Evolutionary conservation across 1,139 yeast genomes (phyloP).

Genomic region (Candida dubliniensis): DNA sequence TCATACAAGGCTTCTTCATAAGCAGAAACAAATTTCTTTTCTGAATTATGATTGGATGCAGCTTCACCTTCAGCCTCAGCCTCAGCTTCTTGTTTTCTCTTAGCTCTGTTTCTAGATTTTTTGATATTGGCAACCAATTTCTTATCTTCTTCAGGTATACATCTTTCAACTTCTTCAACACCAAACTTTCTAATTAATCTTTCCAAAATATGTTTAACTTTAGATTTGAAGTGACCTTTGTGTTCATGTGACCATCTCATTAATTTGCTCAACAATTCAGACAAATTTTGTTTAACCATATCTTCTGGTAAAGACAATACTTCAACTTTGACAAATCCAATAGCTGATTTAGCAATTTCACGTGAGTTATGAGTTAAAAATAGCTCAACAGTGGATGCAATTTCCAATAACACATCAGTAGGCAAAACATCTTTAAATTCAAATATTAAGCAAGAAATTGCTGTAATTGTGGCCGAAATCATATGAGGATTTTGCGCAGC

Average conservation of each 20-base stretch:
- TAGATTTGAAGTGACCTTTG: conserved; percentile 89
- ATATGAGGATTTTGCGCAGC: conserved; percentile 93
- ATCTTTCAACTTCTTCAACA: conserved; percentile 69
- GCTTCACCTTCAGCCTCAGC: conserved; percentile 20
- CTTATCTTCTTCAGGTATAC: conserved; percentile 85
- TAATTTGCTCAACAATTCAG: conserved; percentile 65
- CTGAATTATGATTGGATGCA: conserved; percentile 21
- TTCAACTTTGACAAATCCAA: conserved; percentile 93
- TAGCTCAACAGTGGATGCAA: conserved; percentile 84
- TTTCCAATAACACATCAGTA: conserved; percentile 60
- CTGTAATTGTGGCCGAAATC: conserved; percentile 94
- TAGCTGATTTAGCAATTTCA: conserved; percentile 90
- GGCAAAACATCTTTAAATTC: conserved; percentile 74
- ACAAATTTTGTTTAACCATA: conserved; percentile 64
- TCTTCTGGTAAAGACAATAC: conserved; percentile 84
- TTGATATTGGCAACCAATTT: conserved; percentile 82
- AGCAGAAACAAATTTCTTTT: conserved; percentile 68
- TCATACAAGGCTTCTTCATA: conserved; percentile 78
- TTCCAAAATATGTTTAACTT: conserved; percentile 90
- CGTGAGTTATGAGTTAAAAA: conserved; percentile 88
- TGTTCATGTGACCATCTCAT: conserved; percentile 96
- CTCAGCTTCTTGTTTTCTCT: conserved; percentile 59
- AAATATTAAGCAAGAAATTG: conserved; percentile 80
- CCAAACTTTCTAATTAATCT: conserved; percentile 90
- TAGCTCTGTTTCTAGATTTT: conserved; percentile 81